Evolutionary conservation across 2,329 filamentous ascomycete species (phyloP), one percentile per base, ranked within the genome.

Genomic region (Aspergillus ruber): DNA sequence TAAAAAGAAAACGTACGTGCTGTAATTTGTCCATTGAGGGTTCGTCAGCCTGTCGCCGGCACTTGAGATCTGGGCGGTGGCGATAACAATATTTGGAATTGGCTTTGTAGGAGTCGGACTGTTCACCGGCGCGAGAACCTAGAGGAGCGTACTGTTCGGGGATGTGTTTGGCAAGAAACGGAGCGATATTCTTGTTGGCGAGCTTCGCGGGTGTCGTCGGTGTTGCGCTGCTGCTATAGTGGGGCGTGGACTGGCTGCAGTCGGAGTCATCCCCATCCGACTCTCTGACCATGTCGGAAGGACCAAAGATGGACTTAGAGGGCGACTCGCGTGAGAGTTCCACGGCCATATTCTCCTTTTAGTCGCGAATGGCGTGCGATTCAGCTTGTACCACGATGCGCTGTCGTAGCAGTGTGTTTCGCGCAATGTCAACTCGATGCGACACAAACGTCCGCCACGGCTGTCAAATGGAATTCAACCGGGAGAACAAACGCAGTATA

Each of bases 41-140:
- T 72, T 97, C 93, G 71, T 97, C 90, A 49, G 90, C 90, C 53
- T 94, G 89, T 51, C 90, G 83, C 51, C 90, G 80, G 71, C 93
- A 98, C 72, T 96, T 95, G 46, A 91, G 83, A 68, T 97, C 93
- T 2, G 93, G 93, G 46, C 88, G 80, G 69, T 98, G 93, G 47
- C 93, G 84, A 68, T 98, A 98, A 73, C 93, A 98, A 73, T 86
- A 97, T 67, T 88, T 93, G 58, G 89, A 94, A 66, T 90, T 95
- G 32, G 56, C 56, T n/a, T 46, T 52, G 12, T 51, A 58, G 77
- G 79, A 52, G 82, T 80, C 59, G 32, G 54, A 49, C 12, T 55
- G 46, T 25, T 55, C 48, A 8, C 54, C 53, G 18, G 56, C 48
- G 40, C 58, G 54, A 12, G 61, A 61, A 10, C 86, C 85, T 47